These are phyloP conservation scores for Limonium bicolor DNA, from an alignment of 148 eudicot genomes.

Conservation along the genomic window DNA sequence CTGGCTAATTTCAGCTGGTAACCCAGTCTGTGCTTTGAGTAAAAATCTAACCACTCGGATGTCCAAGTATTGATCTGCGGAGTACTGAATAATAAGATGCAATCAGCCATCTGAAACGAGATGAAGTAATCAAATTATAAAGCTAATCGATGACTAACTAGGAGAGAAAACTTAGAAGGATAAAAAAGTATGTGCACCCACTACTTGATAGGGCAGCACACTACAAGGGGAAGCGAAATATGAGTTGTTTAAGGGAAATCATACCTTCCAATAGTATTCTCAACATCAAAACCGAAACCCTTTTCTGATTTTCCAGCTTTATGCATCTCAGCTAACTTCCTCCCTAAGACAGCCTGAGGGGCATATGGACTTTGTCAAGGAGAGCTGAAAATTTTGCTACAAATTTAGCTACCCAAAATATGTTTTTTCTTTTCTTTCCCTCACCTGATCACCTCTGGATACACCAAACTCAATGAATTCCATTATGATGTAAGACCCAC, in stretches of 20 bases:
- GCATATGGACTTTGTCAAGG: constrained; percentile 7
- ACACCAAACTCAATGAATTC: constrained; percentile 87
- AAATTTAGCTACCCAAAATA: constrained; percentile 1
- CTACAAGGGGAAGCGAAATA: background rate
- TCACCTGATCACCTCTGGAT: constrained; percentile 83
- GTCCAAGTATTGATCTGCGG: constrained; percentile 92
- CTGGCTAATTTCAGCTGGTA: constrained; percentile 83
- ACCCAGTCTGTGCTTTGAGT: constrained; percentile 67
- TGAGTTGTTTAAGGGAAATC: background rate
- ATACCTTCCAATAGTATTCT: constrained; percentile 98
- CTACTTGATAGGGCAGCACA: background rate
- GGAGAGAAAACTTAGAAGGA: too few species aligned
- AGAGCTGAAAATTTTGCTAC: background rate
- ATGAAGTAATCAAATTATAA: too few species aligned
- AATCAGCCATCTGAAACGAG: too few species aligned
- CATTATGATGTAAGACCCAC: constrained; percentile 95
- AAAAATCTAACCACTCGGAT: constrained; percentile 88
- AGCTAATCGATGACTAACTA: too few species aligned
- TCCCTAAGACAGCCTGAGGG: constrained; percentile 69
- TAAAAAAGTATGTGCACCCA: too few species aligned
- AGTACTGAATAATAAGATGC: constrained; percentile 36
- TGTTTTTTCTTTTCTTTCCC: constrained; percentile 4
- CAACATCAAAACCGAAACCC: constrained; percentile 86
- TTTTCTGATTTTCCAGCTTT: constrained; percentile 70
- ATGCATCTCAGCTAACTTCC: constrained; percentile 94